Evolutionary conservation across 2,329 filamentous ascomycete species (phyloP), one percentile per base, ranked within the genome.

Genomic region (Arthrinium puccinioides): DNA sequence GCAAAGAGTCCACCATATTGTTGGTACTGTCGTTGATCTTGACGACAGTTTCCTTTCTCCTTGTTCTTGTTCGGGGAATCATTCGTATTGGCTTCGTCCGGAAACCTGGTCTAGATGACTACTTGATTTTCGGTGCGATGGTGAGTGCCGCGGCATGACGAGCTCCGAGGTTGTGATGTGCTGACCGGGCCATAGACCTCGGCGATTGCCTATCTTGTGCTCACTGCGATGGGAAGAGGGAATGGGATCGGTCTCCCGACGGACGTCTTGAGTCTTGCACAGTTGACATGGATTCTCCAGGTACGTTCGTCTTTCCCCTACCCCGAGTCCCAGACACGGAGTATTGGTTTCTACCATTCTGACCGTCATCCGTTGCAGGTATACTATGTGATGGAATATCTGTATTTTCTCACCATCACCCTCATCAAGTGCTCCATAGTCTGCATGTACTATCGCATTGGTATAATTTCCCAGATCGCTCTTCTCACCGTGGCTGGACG

Each of bases 391-490:
- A 58, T 66, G 3, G 57, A 66, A 23, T 44, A 65, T 27, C 55
- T 62, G 16, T 70, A 69, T 43, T 67, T 65, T 20, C 41, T 54
- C 9, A 58, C 57, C 14, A 41, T 70, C 8, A 54, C 54, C 11
- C 51, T 53, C 14, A 57, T 69, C 34, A 70, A 71, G 43, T 50
- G 58, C 0, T 70, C 65, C 0, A 66, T 70, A 21, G 50, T 70
- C 2, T 58, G 59, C 41, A 67, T 67, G 39, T 70, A 70, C 33
- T 56, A 70, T 10, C 57, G 67, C 20, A 66, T 71, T 30, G 57
- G 62, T 63, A 55, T 24, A 53, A 48, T 6, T 32, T 18, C 20
- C 20, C 11, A 32, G 15, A 19, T 26, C 13, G 10, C 29, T 31
- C 16, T 2, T 38, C 6, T 10, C 10, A 32, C 10, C 27, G 21